Evolutionary conservation across 1,284 basidiomycete genomes (phyloP).

Genomic region (Leccinum subrobustum): DNA sequence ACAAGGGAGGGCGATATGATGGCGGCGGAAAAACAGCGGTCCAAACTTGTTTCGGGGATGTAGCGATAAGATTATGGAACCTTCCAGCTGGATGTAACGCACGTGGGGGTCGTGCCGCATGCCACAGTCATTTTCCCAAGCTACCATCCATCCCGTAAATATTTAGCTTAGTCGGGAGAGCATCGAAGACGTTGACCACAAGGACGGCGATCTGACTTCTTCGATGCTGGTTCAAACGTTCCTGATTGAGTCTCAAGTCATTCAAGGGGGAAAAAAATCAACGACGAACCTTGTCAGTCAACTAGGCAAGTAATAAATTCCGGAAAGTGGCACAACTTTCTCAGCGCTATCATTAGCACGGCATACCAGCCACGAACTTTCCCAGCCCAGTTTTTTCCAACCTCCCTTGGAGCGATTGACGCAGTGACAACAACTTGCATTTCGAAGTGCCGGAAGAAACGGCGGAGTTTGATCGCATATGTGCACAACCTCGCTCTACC

Average conservation of each 20-base stretch:
- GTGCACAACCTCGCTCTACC: not conserved
- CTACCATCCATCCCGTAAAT: not conserved
- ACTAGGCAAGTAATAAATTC: not conserved
- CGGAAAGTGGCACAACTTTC: not conserved
- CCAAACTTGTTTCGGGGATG: not conserved
- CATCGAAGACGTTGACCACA: not conserved
- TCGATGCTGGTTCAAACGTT: not conserved
- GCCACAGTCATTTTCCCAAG: not conserved
- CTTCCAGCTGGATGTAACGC: not conserved
- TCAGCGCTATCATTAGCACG: not conserved
- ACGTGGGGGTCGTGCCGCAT: not conserved
- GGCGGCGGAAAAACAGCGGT: slow-evolving; percentile 2
- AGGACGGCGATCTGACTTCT: not conserved
- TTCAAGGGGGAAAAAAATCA: not conserved
- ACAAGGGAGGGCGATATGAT: not conserved
- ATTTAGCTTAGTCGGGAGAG: not conserved
- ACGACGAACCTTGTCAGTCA: not conserved
- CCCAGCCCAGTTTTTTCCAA: not conserved
- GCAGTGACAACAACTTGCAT: too few species aligned
- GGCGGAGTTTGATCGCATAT: not conserved
- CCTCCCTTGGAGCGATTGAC: not conserved
- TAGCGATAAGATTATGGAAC: not conserved
- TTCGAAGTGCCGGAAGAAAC: not conserved
- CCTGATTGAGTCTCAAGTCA: not conserved
- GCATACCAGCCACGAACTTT: not conserved